A percentile compares a stretch with the other conserved stretches of the same genome.
Conservation (phyloP, 805 yeast genomes). For the Nakazawaea ambrosiae region DNA sequence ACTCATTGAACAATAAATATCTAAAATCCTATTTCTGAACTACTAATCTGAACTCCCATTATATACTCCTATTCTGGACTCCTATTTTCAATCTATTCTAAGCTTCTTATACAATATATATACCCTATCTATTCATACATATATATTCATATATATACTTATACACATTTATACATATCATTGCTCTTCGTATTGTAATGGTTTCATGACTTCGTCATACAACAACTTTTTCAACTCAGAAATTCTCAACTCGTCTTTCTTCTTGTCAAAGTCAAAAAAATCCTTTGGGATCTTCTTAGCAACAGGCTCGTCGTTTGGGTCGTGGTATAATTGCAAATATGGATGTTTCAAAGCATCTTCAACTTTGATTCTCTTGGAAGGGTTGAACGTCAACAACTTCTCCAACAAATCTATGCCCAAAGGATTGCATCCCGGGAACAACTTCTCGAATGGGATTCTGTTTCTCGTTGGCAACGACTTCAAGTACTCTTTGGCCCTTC, state of each 20-base stretch:
- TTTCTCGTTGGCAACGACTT: conserved; percentile 67
- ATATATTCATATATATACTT: too few relatives aligned
- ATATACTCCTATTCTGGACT: too few relatives aligned
- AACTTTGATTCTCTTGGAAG: conserved; percentile 75
- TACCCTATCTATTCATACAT: too few relatives aligned
- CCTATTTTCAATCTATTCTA: too few relatives aligned
- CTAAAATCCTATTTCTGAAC: too few relatives aligned
- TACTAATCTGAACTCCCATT: too few relatives aligned
- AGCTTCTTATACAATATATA: too few relatives aligned
- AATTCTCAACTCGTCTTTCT: conserved; percentile 70
- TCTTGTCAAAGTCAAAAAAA: conserved; percentile 83
- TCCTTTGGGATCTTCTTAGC: conserved; percentile 79
- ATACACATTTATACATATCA: too few relatives aligned
- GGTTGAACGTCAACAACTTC: conserved; percentile 76
- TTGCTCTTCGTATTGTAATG: conserved; percentile 16
- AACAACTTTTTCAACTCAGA: conserved; percentile 73
- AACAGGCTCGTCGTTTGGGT: conserved; percentile 87
- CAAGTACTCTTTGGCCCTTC: conserved; percentile 85
- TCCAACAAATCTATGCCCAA: conserved; percentile 61
- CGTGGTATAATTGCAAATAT: conserved; percentile 82
- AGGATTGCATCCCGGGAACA: conserved; percentile 52
- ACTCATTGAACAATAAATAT: too few relatives aligned
- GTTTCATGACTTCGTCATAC: conserved; percentile 73
- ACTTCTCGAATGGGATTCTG: conserved; percentile 46
- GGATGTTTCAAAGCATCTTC: conserved; percentile 83